phyloP scores from a whole-genome alignment of 768 basidiomycete species.

The Tulasnella sp. region DNA sequence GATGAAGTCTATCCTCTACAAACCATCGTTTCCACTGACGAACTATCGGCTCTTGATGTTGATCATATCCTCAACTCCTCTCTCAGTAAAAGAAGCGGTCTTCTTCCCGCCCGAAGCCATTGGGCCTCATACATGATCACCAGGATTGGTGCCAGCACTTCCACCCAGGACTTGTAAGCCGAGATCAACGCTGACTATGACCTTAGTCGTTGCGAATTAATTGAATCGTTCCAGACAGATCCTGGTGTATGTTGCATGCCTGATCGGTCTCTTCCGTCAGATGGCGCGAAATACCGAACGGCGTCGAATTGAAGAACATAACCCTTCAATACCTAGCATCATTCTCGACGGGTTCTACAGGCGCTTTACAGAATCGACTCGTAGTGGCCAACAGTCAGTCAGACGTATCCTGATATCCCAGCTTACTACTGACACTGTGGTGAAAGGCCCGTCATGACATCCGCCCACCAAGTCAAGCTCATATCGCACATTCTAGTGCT shows the following conservation, averaged over 20 bases:
- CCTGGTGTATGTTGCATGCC: not conserved
- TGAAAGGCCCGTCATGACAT: not conserved
- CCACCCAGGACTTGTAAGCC: not conserved
- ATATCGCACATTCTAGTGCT: not conserved
- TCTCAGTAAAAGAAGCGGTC: not conserved
- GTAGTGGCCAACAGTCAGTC: not conserved
- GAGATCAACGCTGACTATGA: not conserved
- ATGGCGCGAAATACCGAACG: not conserved
- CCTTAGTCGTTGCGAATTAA: not conserved
- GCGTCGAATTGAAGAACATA: not conserved
- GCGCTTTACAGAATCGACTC: not conserved
- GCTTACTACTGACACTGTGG: not conserved
- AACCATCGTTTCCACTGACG: not conserved
- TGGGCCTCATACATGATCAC: not conserved
- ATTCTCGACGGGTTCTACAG: not conserved
- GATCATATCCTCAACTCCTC: not conserved
- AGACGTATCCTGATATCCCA: not conserved
- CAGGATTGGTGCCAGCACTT: not conserved
- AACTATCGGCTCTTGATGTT: not conserved
- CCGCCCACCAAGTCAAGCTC: not conserved
- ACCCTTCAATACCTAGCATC: not conserved
- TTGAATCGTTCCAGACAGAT: not conserved
- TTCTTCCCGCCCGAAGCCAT: not conserved
- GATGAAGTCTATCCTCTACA: constrained; percentile 3
- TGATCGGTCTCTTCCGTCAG: not conserved